Percentiles rank a stretch among this genome's conserved stretches.
phyloP scores from a whole-genome alignment of 2,329 filamentous ascomycete species.

The Aspergillus udagawae region DNA sequence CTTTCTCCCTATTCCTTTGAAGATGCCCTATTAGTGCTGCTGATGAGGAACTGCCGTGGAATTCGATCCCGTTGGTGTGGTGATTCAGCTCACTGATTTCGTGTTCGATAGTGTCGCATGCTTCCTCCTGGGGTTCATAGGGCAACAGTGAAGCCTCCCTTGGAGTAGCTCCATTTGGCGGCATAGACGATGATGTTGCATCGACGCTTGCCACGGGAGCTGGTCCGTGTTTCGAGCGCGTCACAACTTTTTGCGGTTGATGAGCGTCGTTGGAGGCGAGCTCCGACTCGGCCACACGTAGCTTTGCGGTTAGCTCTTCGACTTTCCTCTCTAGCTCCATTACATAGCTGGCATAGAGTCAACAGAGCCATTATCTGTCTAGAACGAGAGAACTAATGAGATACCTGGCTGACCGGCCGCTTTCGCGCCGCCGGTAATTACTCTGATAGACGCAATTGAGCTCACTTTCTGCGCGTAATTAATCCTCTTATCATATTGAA shows the following conservation, averaged over 20 bases:
- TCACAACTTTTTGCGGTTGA: constrained; percentile 2
- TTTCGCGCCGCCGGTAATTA: constrained; percentile 29
- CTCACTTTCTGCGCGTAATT: constrained; percentile 24
- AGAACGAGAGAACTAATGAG: not conserved
- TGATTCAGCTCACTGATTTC: constrained; percentile 45
- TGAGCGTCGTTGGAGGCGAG: constrained; percentile 10
- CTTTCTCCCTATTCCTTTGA: constrained; percentile 27
- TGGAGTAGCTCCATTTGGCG: constrained; percentile 16
- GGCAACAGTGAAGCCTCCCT: constrained; percentile 11
- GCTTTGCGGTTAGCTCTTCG: constrained; percentile 26
- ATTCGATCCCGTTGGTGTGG: constrained; percentile 46
- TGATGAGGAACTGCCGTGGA: constrained; percentile 47
- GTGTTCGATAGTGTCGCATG: constrained; percentile 26
- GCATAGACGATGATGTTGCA: constrained; percentile 23
- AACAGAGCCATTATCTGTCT: not conserved
- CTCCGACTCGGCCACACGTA: constrained; percentile 20
- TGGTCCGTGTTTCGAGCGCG: constrained; percentile 2
- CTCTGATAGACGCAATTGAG: constrained; percentile 34
- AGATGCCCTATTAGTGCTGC: constrained; percentile 44
- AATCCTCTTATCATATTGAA: not conserved
- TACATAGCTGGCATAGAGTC: constrained; percentile 26
- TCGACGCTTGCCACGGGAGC: constrained; percentile 8
- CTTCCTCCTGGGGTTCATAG: constrained; percentile 19
- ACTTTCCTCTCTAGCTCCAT: constrained; percentile 33
- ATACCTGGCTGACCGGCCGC: constrained; percentile 26